Evolutionary conservation across 495 filamentous ascomycete genomes (phyloP).

Genomic region (Neurospora tetraspora): DNA sequence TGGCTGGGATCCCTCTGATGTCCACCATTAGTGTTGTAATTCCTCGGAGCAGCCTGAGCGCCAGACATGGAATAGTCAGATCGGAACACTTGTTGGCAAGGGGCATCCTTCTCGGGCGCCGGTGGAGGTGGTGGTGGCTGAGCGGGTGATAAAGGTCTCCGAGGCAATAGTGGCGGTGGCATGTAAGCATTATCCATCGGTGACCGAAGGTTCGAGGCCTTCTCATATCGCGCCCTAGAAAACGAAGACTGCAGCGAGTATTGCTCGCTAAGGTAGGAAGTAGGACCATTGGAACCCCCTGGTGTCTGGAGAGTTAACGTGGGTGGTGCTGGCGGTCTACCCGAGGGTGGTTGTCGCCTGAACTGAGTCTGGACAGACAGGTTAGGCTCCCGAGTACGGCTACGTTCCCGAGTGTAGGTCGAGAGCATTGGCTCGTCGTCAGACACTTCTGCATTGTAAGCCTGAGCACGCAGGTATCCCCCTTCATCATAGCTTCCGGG

Average conservation of each 20-base stretch:
- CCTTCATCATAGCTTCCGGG: slow-evolving; percentile 62
- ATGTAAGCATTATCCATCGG: slow-evolving; percentile 42
- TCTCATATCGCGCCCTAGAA: slow-evolving; percentile 33
- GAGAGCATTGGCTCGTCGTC: slow-evolving; percentile 33
- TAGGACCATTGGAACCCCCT: slow-evolving; percentile 11
- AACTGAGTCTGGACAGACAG: not conserved
- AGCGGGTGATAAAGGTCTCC: slow-evolving; percentile 32
- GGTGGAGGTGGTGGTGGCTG: slow-evolving; percentile 24
- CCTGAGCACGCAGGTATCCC: slow-evolving; percentile 17
- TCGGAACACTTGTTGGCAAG: slow-evolving; percentile 25
- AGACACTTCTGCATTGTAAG: slow-evolving; percentile 36
- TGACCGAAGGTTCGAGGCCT: slow-evolving; percentile 29
- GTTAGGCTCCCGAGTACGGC: not conserved
- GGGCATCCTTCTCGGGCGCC: slow-evolving; percentile 20
- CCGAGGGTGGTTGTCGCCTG: slow-evolving; percentile 1
- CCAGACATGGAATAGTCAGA: slow-evolving; percentile 34
- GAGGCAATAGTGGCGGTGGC: slow-evolving; percentile 58
- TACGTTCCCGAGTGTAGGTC: not conserved
- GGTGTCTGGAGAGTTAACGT: slow-evolving; percentile 6
- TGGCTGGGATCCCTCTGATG: slow-evolving; percentile 52
- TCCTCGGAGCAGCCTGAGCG: slow-evolving; percentile 14
- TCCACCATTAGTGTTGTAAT: slow-evolving; percentile 15
- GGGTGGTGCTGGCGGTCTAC: slow-evolving; percentile 1
- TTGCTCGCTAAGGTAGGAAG: slow-evolving; percentile 15
- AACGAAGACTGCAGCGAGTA: slow-evolving; percentile 37